Conservation (phyloP, 768 basidiomycete species). For the Russula griseocarnosa region DNA sequence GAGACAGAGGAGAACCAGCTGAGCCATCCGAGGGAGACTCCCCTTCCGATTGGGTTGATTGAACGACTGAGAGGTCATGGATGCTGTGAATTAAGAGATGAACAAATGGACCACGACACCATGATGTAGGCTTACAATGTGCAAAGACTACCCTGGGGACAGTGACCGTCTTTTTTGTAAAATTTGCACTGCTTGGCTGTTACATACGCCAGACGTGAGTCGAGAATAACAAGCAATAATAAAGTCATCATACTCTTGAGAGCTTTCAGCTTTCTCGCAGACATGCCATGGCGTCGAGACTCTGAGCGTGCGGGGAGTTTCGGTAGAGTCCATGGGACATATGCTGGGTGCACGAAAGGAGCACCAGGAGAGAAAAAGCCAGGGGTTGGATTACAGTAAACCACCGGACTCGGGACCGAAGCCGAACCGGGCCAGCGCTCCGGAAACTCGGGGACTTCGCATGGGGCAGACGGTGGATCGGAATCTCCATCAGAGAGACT, state of each 20-base stretch:
- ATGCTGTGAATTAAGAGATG: constrained; percentile 10
- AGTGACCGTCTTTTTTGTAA: constrained; percentile 24
- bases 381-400: constrained; percentile 17
- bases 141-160: constrained; percentile 24
- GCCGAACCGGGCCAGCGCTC: constrained; percentile 26
- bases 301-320: constrained; percentile 7
- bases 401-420: constrained; percentile 6
- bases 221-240: not conserved
- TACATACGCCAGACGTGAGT: constrained; percentile 2
- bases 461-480: constrained; percentile 20
- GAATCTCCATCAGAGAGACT: constrained; percentile 26
- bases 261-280: constrained; percentile 24
- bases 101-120: not conserved
- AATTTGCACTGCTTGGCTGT: constrained; percentile 28
- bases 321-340: constrained; percentile 2
- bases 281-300: constrained; percentile 14
- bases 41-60: not conserved
- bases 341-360: constrained; percentile 14
- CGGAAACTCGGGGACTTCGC: constrained; percentile 23
- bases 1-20: not conserved
- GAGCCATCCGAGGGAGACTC: constrained; percentile 3
- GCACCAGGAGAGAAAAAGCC: constrained; percentile 12
- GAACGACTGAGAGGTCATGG: constrained; percentile 15
- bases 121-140: constrained; percentile 23
- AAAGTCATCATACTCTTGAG: constrained; percentile 23